A percentile compares a stretch with the other conserved stretches of the same genome.
These are phyloP conservation scores for Erythrophleum fordii DNA, from an alignment of 306 rosid genomes.

Conservation along the genomic window DNA sequence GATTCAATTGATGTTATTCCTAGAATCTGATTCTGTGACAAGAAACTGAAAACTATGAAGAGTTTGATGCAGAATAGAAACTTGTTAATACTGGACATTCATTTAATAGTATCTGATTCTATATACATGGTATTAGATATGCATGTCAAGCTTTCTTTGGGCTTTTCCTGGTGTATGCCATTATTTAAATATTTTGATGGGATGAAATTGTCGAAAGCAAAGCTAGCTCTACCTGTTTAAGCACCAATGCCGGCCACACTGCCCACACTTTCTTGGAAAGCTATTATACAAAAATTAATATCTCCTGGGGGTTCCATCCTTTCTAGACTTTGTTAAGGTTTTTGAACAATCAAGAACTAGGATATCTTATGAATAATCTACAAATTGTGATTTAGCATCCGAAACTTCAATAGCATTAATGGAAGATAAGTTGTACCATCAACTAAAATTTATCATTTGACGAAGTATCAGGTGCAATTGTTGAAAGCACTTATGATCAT, in stretches of 20 bases:
- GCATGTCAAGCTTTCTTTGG: neutral
- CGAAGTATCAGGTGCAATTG: neutral
- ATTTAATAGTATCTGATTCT: neutral
- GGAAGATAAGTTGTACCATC: neutral
- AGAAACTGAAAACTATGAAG: neutral
- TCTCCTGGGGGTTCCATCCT: neutral
- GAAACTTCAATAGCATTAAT: neutral
- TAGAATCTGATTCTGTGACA: neutral
- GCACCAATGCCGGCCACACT: neutral
- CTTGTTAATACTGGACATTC: neutral
- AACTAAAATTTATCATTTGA: neutral
- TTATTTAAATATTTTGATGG: neutral
- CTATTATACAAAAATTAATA: neutral
- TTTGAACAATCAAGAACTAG: neutral
- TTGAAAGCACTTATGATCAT: neutral
- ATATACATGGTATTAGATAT: too few species aligned
- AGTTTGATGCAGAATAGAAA: neutral
- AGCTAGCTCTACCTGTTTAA: neutral
- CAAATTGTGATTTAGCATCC: neutral
- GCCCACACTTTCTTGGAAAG: neutral
- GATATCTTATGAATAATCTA: too few species aligned
- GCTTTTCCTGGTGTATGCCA: neutral
- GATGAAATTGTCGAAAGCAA: neutral
- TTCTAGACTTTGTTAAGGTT: neutral
- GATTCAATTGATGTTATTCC: constrained; percentile 14